These are phyloP conservation scores for Juglanconis juglandina DNA, from an alignment of 2,329 filamentous ascomycete genomes.

Conservation along the genomic window DNA sequence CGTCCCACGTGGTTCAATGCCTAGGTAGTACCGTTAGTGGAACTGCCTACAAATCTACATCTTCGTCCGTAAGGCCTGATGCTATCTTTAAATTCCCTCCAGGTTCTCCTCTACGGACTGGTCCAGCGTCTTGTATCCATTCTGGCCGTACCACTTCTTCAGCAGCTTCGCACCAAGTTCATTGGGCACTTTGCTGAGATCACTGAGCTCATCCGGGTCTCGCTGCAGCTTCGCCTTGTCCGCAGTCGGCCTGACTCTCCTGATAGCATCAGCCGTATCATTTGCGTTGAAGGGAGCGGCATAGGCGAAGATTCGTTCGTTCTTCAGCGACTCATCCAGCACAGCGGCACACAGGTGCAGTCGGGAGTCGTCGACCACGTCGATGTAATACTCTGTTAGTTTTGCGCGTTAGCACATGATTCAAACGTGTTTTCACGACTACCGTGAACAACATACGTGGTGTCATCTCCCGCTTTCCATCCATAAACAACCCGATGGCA, in stretches of 20 bases:
- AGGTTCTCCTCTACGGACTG: slow-evolving; percentile 8
- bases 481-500: not conserved
- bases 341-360: slow-evolving; percentile 4
- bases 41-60: too few relatives aligned
- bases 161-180: slow-evolving; percentile 12
- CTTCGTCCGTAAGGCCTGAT: not conserved
- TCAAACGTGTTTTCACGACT: not conserved
- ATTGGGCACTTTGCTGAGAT: slow-evolving; percentile 1
- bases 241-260: not conserved
- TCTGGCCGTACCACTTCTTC: slow-evolving; percentile 22
- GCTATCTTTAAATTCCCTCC: not conserved
- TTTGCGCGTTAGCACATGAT: not conserved
- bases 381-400: not conserved
- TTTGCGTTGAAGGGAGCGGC: not conserved
- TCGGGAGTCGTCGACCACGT: slow-evolving; percentile 1
- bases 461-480: not conserved
- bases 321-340: slow-evolving; percentile 5
- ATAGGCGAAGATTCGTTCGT: slow-evolving; percentile 7
- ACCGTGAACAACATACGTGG: not conserved
- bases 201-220: not conserved
- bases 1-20: too few relatives aligned
- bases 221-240: not conserved
- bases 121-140: slow-evolving; percentile 14
- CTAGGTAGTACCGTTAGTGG: too few relatives aligned
- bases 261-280: not conserved